phyloP scores from a whole-genome alignment of 2,329 filamentous ascomycete genomes.

The Emergomyces pasteurianus region DNA sequence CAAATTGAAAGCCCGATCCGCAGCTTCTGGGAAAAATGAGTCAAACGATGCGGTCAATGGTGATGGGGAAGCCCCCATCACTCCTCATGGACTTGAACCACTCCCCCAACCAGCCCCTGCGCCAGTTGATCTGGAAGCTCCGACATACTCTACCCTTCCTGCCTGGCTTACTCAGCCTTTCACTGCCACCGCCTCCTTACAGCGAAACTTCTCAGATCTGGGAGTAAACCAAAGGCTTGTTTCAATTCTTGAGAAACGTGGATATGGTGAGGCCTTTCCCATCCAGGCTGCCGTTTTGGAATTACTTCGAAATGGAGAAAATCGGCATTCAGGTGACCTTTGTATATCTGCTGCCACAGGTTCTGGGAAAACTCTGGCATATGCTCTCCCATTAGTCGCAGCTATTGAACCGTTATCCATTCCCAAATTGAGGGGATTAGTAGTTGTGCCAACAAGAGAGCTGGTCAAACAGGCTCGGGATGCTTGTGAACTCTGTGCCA shows the following conservation, averaged over 20 bases:
- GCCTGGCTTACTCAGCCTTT: constrained; percentile 67
- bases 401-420: constrained; percentile 54
- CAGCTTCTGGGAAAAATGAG: constrained; percentile 4
- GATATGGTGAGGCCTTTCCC: constrained; percentile 60
- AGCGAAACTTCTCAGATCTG: constrained; percentile 50
- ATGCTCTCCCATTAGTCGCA: constrained; percentile 74
- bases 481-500: constrained; percentile 61
- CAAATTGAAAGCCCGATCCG: constrained; percentile 6
- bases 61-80: constrained; percentile 12
- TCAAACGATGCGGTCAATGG: constrained; percentile 5
- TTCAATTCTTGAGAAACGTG: constrained; percentile 53
- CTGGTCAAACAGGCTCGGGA: constrained; percentile 77
- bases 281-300: constrained; percentile 73
- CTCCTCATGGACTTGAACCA: constrained; percentile 62
- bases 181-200: constrained; percentile 51
- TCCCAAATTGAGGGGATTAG: constrained; percentile 61
- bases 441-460: constrained; percentile 85
- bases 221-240: constrained; percentile 51
- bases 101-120: constrained; percentile 59
- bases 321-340: constrained; percentile 59
- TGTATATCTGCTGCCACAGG: constrained; percentile 88
- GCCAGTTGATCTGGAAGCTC: constrained; percentile 44
- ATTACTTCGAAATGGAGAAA: constrained; percentile 56
- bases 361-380: constrained; percentile 89
- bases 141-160: constrained; percentile 67